phyloP scores from a whole-genome alignment of 768 basidiomycete species.

The Hebeloma cylindrosporum region DNA sequence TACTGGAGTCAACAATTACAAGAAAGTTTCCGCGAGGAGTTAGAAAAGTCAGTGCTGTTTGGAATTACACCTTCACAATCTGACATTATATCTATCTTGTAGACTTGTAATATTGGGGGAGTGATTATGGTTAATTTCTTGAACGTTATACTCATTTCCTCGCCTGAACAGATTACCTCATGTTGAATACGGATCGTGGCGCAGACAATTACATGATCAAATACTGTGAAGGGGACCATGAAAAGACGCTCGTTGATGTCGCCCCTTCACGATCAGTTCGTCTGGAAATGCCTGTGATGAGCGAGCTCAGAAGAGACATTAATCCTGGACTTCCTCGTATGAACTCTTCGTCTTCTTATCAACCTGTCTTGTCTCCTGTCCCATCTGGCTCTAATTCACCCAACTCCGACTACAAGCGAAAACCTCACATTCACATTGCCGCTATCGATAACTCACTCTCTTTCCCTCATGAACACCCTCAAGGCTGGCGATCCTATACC shows the following conservation, averaged over 20 bases:
- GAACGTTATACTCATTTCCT: background rate
- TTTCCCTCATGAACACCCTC: constrained; percentile 89
- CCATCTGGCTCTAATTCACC: constrained; percentile 37
- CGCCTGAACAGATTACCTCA: constrained; percentile 68
- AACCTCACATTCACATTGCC: constrained; percentile 86
- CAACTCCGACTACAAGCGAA: constrained; percentile 50
- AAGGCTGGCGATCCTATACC: constrained; percentile 75
- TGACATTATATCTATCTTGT: constrained; percentile 15
- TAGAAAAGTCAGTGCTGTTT: constrained; percentile 68
- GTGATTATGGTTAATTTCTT: constrained; percentile 5
- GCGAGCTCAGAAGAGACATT: constrained; percentile 57
- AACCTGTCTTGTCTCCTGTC: constrained; percentile 35
- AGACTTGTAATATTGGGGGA: constrained; percentile 84
- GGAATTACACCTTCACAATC: background rate
- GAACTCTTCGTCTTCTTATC: constrained; percentile 38
- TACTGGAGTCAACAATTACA: constrained; percentile 82
- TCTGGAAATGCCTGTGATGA: constrained; percentile 72
- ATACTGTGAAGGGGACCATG: constrained; percentile 79
- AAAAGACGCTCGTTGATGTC: constrained; percentile 75
- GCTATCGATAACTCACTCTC: constrained; percentile 93
- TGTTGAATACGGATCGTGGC: constrained; percentile 89
- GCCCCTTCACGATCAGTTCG: constrained; percentile 70
- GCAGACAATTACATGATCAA: constrained; percentile 95
- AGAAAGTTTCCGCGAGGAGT: constrained; percentile 80
- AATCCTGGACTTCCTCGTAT: constrained; percentile 38